Base-by-base conservation (phyloP, 306 rosid species). In the Carpinus viminea region DNA sequence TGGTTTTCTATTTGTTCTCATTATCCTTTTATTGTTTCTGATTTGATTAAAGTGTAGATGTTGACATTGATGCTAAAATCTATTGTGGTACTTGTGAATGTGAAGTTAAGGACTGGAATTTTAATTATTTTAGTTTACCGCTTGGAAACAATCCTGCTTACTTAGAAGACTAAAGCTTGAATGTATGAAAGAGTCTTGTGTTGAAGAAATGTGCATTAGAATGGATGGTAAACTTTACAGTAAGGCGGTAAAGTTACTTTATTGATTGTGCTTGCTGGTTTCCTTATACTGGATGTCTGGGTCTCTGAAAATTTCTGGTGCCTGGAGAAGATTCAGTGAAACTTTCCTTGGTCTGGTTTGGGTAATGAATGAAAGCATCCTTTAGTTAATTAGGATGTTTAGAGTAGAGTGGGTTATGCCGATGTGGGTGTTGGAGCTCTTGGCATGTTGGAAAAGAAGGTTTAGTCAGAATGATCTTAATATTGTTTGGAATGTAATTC, bases 11-110 rank as follows among this genome's bases (percentile, higher is more conserved):
- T 18, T 66, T 66, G 51, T 66, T 66, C 50, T 71, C 65, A 41
- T 73, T 51, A 36, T 48, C 60, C 65, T 51, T 41, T 70, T 59
- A 18, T 3, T 66, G 13, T 62, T 84, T 7, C 50, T 64, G 18
- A 66, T 66, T 18, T 57, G 38, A 9, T 36, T 38, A n/a, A 26
- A 18, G 72, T 8, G 38, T 31, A 5, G 45, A 1, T 20, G 41
- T 62, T 6, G 3, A 28, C 5, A 9, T 62, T 26, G 69, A 62
- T 62, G 69, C 5, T 62, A 7, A 62, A 31, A 28, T 62, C 45
- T 13, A 11, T 62, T 61, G 7, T 31, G 16, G 1, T 62, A 2
- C 45, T 13, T 31, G n/a, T 62, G 45, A 31, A 62, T 62, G 34
- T 62, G 69, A 31, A 13, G 9, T 5, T 62, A 62, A 28, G 15